Evolutionary conservation across 2,329 filamentous ascomycete species (phyloP), one percentile per base, ranked within the genome.

Genomic region (Juglanconis oblonga): DNA sequence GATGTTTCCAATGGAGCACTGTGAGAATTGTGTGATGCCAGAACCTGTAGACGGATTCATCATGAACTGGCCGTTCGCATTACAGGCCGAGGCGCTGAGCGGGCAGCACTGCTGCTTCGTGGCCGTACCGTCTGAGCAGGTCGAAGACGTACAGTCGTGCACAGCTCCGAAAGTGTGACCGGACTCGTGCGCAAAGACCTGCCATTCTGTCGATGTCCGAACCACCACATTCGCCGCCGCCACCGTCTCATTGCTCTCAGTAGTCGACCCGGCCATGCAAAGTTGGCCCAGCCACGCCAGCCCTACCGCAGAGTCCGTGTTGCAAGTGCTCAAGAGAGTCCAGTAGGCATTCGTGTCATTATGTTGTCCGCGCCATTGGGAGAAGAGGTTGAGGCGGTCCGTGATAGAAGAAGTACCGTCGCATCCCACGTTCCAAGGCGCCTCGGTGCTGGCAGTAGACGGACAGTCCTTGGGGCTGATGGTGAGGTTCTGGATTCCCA

Each of bases 151-250:
- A 74, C 95, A 99, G 74, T 99, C 95, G 74, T 99, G 95, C 9
- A 97, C 92, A 5, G 94, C 95, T 50, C 94, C 94, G 73, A 97
- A 98, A 0, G 92, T 98, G 73, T 98, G 94, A 1, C 93, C 94
- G 3, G 88, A 88, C 74, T 98, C 94, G 72, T 98, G 94, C 35
- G 94, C 94, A 74, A 98, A 91, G 61, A 98, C 90, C 72, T 97
- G 92, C 94, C 94, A 98, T 71, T 97, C 93, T 3, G 86, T 89
- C 29, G 84, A 81, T 0, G 92, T 96, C 64, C 86, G 86, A 32
- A 95, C 87, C 29, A 99, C 92, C 1, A 99, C 91, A 70, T 97
- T 98, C 62, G 94, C 88, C 36, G 91, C 90, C 24, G 90, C 87
- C 35, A 96, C 89, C 1, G 87, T 91, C 74, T 95, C 90, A 62